Conservation (phyloP, 805 yeast genomes). For the Myxozyma nipponensis region DNA sequence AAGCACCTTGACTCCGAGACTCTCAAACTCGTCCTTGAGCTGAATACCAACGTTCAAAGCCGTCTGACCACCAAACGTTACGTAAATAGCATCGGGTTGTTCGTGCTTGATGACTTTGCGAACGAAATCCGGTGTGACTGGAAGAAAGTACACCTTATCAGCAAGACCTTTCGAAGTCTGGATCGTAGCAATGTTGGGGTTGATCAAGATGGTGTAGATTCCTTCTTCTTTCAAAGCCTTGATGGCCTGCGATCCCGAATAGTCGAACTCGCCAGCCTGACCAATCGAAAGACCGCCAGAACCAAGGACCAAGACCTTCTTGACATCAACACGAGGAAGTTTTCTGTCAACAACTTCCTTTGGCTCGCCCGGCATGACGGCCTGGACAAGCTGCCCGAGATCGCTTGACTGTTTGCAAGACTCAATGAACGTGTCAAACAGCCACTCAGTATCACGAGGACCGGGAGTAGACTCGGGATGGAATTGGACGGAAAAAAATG, state of each 20-base stretch:
- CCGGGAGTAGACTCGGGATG: constrained; percentile 99
- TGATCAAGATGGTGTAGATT: constrained; percentile 89
- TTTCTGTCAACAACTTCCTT: constrained; percentile 67
- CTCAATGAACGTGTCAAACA: constrained; percentile 88
- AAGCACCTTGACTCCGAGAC: constrained; percentile 86
- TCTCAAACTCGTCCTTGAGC: constrained; percentile 90
- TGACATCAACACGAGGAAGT: constrained; percentile 75
- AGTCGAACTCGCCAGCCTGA: constrained; percentile 99
- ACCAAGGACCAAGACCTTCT: constrained; percentile 91
- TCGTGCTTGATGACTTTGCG: constrained; percentile 92
- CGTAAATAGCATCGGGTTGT: constrained; percentile 94
- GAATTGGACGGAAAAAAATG: constrained; percentile 96
- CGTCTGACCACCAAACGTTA: constrained; percentile 98
- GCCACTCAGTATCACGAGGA: constrained; percentile 96
- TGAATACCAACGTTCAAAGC: constrained; percentile 94
- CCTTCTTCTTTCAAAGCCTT: constrained; percentile 98
- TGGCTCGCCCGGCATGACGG: constrained; percentile 87
- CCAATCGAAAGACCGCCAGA: constrained; percentile 98
- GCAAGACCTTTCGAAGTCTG: constrained; percentile 98
- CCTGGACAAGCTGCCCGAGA: constrained; percentile 57
- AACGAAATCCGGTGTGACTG: constrained; percentile 96
- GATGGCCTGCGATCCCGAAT: constrained; percentile 98
- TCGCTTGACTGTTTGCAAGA: constrained; percentile 57
- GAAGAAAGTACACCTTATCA: constrained; percentile 94
- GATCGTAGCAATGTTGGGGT: constrained; percentile 97